Conservation (phyloP, 352 stramenopile species). For the Pythium aristosporum region DNA sequence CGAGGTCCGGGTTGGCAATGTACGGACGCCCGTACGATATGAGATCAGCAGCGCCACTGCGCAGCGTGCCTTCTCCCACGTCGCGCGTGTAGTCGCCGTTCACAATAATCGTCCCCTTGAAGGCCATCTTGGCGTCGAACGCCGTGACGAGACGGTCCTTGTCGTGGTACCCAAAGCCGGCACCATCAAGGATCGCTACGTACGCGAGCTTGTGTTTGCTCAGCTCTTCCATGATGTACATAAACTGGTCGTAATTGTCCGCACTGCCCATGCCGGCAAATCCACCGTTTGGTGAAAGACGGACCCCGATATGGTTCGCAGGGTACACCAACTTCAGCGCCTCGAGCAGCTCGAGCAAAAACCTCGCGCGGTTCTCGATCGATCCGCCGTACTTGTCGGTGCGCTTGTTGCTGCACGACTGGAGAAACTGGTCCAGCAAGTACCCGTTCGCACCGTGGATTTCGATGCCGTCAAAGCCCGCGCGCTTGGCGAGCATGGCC, state of each 20-base stretch:
- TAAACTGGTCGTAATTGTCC: constrained; percentile 43
- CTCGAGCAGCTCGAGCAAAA: constrained; percentile 56
- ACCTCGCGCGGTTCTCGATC: constrained; percentile 53
- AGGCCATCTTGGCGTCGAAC: constrained; percentile 30
- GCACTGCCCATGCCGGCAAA: constrained; percentile 39
- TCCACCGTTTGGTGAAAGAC: constrained; percentile 31
- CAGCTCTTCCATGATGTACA: constrained; percentile 33
- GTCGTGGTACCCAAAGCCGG: constrained; percentile 45
- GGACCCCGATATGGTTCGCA: constrained; percentile 11
- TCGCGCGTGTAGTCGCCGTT: constrained; percentile 36
- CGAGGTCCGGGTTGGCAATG: constrained; percentile 43
- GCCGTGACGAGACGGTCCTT: constrained; percentile 27
- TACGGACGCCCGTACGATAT: constrained; percentile 34
- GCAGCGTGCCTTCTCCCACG: constrained; percentile 21
- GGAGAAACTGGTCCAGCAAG: constrained; percentile 81
- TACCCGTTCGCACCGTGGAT: constrained; percentile 86
- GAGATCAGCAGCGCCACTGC: constrained; percentile 20
- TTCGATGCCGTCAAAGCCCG: constrained; percentile 26
- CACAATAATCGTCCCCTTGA: constrained; percentile 35
- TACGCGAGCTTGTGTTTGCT: constrained; percentile 39
- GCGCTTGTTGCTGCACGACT: constrained; percentile 51
- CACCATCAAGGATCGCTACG: constrained; percentile 46
- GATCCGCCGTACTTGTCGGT: constrained; percentile 69
- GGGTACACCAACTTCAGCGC: constrained; percentile 9
- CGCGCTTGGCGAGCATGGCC: constrained; percentile 35